Base-by-base conservation (phyloP, 805 yeast genomes). In the Nakazawaea anatomiae region DNA sequence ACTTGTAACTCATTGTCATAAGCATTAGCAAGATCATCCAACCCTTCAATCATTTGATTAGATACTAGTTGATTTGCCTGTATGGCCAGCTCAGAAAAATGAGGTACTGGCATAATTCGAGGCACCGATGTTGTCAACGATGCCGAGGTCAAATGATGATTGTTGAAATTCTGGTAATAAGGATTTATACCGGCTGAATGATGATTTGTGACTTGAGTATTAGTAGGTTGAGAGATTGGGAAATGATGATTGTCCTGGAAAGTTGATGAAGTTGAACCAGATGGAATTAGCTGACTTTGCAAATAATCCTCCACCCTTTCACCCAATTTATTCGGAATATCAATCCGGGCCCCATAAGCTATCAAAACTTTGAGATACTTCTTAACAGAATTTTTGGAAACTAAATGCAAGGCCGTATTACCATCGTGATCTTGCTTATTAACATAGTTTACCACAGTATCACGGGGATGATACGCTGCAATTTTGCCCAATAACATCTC, bases 401-500 rank as follows among this genome's bases (percentile, higher is more conserved):
- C 74, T 30, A 77, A 68, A 60, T 79, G 83, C 42, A 79, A 65
- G 44, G 82, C 77, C 1, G 84, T 78, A 55, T 78, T 80, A 8
- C 85, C 83, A 52, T 77, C 74, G 11, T 69, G 74, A 64, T 74
- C 85, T 63, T 82, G 79, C 60, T 75, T 77, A 63, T 80, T 72
- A 57, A 81, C 60, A 52, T 80, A 82, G 49, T 78, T 74, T 38
- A 77, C 77, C 39, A 85, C 69, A 54, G 86, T 71, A 55, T 86
- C 85, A 53, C 77, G 73, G 9, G 86, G 78, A 48, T 81, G 83
- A 30, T 74, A 72, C 55, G 84, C 85, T 2, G 87, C 77, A 42
- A 91, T 69, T 65, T 87, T 89, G 30, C 85, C 84, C 56, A 92
- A 73, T 40, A 91, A 69, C 10, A 83, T 77, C 60, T 87, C 94